These are phyloP conservation scores for Rhododendron molle DNA, from an alignment of 148 eudicot genomes.

Conservation along the genomic window DNA sequence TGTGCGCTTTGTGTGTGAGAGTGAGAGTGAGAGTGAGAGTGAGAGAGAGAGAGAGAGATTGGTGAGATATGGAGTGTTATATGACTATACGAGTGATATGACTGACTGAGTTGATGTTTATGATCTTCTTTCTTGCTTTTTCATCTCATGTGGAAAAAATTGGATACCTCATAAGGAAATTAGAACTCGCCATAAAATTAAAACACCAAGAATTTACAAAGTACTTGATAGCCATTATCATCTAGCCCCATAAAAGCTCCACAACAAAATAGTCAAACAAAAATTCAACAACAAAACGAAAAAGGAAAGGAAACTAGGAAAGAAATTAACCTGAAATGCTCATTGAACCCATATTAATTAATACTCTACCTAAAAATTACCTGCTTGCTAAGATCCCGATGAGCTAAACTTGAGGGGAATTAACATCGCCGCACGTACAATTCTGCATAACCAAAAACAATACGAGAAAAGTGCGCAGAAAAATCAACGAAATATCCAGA, in stretches of 20 bases:
- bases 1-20: too few relatives aligned
- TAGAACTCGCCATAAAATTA: neutral
- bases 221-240: neutral
- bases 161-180: neutral
- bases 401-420: neutral
- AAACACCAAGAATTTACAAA: slow-evolving; percentile 7
- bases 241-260: slow-evolving; percentile 2
- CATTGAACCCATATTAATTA: slow-evolving; percentile 16
- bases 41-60: too few relatives aligned
- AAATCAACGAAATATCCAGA: neutral
- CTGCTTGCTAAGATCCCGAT: neutral
- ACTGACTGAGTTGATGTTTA: neutral
- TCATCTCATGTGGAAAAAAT: neutral
- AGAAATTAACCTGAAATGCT: slow-evolving; percentile 7
- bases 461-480: neutral
- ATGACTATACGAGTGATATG: too few relatives aligned
- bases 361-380: slow-evolving; percentile 5
- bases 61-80: too few relatives aligned
- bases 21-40: too few relatives aligned
- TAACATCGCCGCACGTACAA: neutral
- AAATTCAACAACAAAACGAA: neutral
- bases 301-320: neutral
- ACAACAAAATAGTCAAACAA: neutral
- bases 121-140: neutral
- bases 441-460: neutral